Conservation (phyloP, 768 basidiomycete species). For the Podaxis sp. region DNA sequence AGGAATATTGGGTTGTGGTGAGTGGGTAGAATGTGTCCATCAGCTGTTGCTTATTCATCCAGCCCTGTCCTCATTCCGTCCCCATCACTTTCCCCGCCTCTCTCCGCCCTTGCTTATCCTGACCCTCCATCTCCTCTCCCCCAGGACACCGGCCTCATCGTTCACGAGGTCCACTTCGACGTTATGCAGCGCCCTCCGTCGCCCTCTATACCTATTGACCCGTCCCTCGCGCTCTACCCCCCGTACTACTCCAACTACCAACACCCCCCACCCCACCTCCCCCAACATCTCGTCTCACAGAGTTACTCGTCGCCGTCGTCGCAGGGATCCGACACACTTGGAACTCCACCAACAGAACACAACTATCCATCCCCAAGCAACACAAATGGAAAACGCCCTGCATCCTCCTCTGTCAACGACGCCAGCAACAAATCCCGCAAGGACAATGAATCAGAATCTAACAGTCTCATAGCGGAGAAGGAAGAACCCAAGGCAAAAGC, state of each 20-base stretch:
- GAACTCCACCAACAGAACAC: conserved; percentile 69
- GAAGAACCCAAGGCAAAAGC: conserved; percentile 79
- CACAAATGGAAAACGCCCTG: conserved; percentile 66
- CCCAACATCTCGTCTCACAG: conserved; percentile 53
- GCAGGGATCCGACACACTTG: conserved; percentile 74
- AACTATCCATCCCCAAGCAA: conserved; percentile 52
- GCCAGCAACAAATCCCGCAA: conserved; percentile 66
- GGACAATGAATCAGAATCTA: conserved; percentile 49
- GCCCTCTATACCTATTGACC: conserved; percentile 67
- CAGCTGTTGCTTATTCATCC: conserved; percentile 36
- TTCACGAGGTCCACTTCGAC: conserved; percentile 45
- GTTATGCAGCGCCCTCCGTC: conserved; percentile 57
- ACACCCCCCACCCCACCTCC: conserved; percentile 44
- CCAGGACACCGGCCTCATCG: conserved; percentile 30
- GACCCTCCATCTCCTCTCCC: conserved; percentile 27
- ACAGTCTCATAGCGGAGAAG: conserved; percentile 56
- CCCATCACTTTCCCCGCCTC: conserved; percentile 27
- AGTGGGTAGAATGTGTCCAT: conserved; percentile 6
- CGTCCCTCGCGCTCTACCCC: conserved; percentile 65
- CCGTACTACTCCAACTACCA: conserved; percentile 62
- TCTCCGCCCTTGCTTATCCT: conserved; percentile 20
- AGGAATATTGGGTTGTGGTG: not conserved
- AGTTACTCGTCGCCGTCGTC: conserved; percentile 79
- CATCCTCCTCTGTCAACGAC: conserved; percentile 44
- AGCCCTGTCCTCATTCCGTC: conserved; percentile 27